Conservation (phyloP, 257 asterid genomes). For the Scutellaria barbata region DNA sequence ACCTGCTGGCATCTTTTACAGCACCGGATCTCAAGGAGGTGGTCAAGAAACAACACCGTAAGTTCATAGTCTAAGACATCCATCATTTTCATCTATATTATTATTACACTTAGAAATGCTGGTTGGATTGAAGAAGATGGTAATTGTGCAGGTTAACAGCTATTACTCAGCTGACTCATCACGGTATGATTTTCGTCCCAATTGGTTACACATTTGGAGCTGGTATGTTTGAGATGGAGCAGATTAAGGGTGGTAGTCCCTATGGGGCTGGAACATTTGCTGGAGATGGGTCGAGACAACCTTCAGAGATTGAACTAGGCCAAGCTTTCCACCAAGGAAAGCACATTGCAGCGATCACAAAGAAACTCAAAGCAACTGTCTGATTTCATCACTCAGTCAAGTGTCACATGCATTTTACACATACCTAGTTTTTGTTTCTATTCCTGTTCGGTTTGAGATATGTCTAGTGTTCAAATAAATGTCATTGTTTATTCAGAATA, state of each 20-base stretch:
- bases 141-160: slow-evolving; percentile 62
- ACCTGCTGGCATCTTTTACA: slow-evolving; percentile 63
- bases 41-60: slow-evolving; percentile 78
- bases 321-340: slow-evolving; percentile 74
- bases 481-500: not conserved
- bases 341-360: slow-evolving; percentile 49
- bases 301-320: slow-evolving; percentile 54
- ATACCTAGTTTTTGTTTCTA: not conserved
- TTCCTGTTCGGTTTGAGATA: not conserved
- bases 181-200: slow-evolving; percentile 71
- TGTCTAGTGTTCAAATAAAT: slow-evolving; percentile 10
- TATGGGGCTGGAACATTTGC: slow-evolving; percentile 70
- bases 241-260: slow-evolving; percentile 70
- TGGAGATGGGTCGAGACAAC: slow-evolving; percentile 71
- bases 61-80: slow-evolving; percentile 14
- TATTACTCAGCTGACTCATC: slow-evolving; percentile 67
- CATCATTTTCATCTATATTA: not conserved
- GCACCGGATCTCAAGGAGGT: slow-evolving; percentile 73
- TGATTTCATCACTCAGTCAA: slow-evolving; percentile 20
- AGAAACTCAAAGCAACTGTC: slow-evolving; percentile 53
- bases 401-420: not conserved
- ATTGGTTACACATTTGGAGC: slow-evolving; percentile 69
- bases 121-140: not conserved
- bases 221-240: slow-evolving; percentile 70
- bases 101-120: not conserved